Base-by-base conservation (phyloP, 1,139 yeast genomes). In the Suhomyces chickasaworum region DNA sequence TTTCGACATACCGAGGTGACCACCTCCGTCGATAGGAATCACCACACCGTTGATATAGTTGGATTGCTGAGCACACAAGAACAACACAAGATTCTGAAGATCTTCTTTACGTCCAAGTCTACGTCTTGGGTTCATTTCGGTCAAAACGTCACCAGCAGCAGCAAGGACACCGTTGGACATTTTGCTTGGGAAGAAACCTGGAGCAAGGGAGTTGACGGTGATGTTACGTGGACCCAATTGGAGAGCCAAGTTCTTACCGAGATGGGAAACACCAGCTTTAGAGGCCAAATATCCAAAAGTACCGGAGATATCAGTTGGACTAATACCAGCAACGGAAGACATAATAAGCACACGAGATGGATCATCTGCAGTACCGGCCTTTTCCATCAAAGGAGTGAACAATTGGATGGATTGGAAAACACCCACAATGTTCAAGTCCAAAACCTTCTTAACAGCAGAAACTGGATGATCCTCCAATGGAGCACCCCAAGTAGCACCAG, bases 401-500 rank as follows among this genome's bases (percentile, higher is more conserved):
- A 77, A 70, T 64, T 86, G 86, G 55, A 86, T 80, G 27, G 85
- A 73, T 44, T 79, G 76, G 69, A 83, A 86, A 20, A 86, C 91
- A n/a, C 90, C 87, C 47, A 79, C 78, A 27, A 86, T 73, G 58
- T 86, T 86, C 60, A 86, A 75, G 46, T 77, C 77, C 60, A 85
- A 64, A 7, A 86, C 85, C 65, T 85, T 86, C 52, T 75, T 80
- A 54, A 86, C 67, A 0, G 89, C 90, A 3, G 67, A 51, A 37
- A 81, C 81, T 1, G 89, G 83, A 59, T 86, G 91, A 4, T 69
- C 69, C 37, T 74, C 84, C 47, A 86, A 66, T 25, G 78, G 79
- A 4, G 83, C 86, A 27, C 91, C 93, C 93, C 93, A 86, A 13
- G 86, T 69, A 9, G 91, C 90, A 41, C 95, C 95, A 12, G 93